Base-by-base conservation (phyloP, 257 asterid genomes). In the Salvia rosmarinus region DNA sequence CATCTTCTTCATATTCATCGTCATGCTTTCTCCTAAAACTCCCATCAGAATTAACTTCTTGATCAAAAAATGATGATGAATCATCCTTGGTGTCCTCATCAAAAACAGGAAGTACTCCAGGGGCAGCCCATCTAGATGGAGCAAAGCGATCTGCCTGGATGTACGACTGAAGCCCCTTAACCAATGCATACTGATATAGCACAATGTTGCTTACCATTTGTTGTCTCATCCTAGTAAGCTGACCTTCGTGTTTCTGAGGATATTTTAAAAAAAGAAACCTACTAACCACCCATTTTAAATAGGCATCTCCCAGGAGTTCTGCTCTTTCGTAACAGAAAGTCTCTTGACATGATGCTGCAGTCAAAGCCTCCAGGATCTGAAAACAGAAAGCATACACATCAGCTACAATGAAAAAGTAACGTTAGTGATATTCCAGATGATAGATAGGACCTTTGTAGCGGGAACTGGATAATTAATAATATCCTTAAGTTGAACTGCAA, bases 121-220 rank as follows among this genome's bases (percentile, higher is more conserved):
- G 99, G 32, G 98, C 95, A 54, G 98, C 95, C 99, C 99, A 95
- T 82, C 99, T 88, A 66, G 98, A 88, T 54, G 98, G 98, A 80
- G 99, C 88, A 81, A 95, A 95, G 76, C 99, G 87, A 78, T 95
- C 99, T 66, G 99, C 98, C 85, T 95, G 99, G 75, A 95, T 91
- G 78, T 86, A 95, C 4, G 96, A 85, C 75, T 91, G 99, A 75
- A 95, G 94, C 74, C 90, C 99, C 88, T 81, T 91, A 68, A 65
- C 77, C 77, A 91, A 71, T 37, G 99, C 98, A 76, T 77, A 87
- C 66, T 88, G 92, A 80, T 91, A 91, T 4, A 91, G 83, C 34
- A 88, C 95, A 82, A 87, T 82, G 84, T 95, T 95, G 88, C 98
- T 95, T 54, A 95, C 97, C 96, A 91, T 89, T 80, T 89, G 96